Conservation (phyloP, 139 green algal genomes). For the Microglena sp. region DNA sequence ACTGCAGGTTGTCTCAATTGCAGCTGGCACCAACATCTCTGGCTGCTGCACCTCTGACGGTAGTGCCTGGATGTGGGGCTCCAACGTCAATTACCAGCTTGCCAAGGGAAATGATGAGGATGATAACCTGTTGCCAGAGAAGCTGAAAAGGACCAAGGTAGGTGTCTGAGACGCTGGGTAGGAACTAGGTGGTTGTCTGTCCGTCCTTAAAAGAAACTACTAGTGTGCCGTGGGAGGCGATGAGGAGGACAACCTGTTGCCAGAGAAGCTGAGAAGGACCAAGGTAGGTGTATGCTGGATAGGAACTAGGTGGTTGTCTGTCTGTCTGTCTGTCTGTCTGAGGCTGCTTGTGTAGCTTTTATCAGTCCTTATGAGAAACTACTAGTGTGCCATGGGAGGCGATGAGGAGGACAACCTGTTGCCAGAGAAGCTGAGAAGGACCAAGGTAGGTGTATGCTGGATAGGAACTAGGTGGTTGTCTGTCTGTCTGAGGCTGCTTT, state of each 20-base stretch:
- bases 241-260: slow-evolving; percentile 15
- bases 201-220: too few species aligned
- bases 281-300: too few species aligned
- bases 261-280: slow-evolving; percentile 36
- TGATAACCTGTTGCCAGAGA: slow-evolving; percentile 46
- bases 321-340: too few species aligned
- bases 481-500: too few species aligned
- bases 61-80: slow-evolving; percentile 61
- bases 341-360: too few species aligned
- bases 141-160: slow-evolving; percentile 36
- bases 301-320: too few species aligned
- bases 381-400: slow-evolving; percentile 71
- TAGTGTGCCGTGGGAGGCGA: not conserved
- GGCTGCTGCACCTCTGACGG: slow-evolving; percentile 38
- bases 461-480: too few species aligned
- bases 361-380: too few species aligned
- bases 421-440: slow-evolving; percentile 39
- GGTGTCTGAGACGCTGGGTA: not conserved
- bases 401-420: slow-evolving; percentile 56
- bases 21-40: slow-evolving; percentile 53
- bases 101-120: slow-evolving; percentile 69
- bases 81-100: slow-evolving; percentile 66
- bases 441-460: slow-evolving; percentile 23
- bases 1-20: not conserved
- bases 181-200: too few species aligned